Conservation (phyloP, 306 rosid species). For the Fagus crenata region DNA sequence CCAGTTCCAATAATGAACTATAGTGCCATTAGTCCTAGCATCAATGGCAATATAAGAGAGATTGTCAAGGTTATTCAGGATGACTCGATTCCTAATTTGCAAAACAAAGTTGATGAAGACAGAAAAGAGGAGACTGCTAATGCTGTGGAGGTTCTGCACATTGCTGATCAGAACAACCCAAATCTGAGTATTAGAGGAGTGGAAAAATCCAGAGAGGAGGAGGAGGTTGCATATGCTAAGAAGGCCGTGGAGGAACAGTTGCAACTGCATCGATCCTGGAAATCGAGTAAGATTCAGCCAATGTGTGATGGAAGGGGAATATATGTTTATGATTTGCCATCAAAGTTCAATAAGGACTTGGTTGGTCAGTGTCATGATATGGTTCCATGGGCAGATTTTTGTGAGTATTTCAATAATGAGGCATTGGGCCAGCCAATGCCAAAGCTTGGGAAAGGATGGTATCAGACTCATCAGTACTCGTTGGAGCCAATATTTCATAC, state of each 20-base stretch:
- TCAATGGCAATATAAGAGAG: neutral
- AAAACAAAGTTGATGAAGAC: neutral
- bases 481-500: conserved; percentile 72
- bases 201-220: conserved; percentile 31
- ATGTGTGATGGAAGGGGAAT: conserved; percentile 57
- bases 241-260: conserved; percentile 56
- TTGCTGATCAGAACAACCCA: conserved; percentile 11
- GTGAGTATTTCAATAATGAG: conserved; percentile 51
- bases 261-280: conserved; percentile 61
- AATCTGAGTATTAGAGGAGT: conserved; percentile 19
- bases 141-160: neutral
- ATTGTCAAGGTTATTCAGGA: neutral
- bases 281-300: conserved; percentile 32
- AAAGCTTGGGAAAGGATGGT: conserved; percentile 66
- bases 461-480: conserved; percentile 68
- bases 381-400: conserved; percentile 65
- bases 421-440: conserved; percentile 58
- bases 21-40: conserved; percentile 19
- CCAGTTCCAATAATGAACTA: conserved; percentile 34
- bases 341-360: conserved; percentile 70
- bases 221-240: conserved; percentile 42
- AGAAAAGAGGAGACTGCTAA: neutral
- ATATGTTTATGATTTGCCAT: conserved; percentile 69
- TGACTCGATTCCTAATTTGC: neutral
- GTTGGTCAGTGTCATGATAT: conserved; percentile 62